A percentile compares a stretch with the other conserved stretches of the same genome.
phyloP scores from a whole-genome alignment of 176 grass and related monocot species.

The Puya raimondii region DNA sequence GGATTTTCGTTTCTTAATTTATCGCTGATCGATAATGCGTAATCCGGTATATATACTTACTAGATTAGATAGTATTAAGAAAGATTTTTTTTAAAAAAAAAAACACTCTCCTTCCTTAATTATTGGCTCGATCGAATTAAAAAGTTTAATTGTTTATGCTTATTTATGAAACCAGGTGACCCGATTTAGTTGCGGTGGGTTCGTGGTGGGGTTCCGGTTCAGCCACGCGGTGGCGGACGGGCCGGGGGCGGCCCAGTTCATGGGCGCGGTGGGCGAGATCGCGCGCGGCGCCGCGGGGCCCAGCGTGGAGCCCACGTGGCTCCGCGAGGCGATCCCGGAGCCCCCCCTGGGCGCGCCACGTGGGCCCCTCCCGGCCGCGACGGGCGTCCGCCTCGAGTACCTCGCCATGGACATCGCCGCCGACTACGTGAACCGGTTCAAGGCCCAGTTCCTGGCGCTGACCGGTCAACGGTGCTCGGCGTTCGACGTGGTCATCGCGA shows the following conservation, averaged over 20 bases:
- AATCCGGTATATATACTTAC: no score
- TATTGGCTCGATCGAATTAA: no score
- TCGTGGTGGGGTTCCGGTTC: slow-evolving; percentile 83
- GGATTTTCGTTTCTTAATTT: no score
- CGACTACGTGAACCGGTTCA: slow-evolving; percentile 68
- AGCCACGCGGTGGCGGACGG: slow-evolving; percentile 71
- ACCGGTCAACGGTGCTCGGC: slow-evolving; percentile 66
- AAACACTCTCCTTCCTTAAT: no score
- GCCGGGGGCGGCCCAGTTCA: slow-evolving; percentile 64
- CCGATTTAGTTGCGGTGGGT: slow-evolving; percentile 53
- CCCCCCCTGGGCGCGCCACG: slow-evolving; percentile 27
- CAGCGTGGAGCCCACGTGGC: slow-evolving; percentile 42
- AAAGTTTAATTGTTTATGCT: no score
- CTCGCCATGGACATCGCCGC: slow-evolving; percentile 66
- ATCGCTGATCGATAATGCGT: no score
- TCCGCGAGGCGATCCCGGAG: slow-evolving; percentile 47
- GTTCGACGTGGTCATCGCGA: slow-evolving; percentile 77
- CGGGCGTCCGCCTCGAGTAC: slow-evolving; percentile 43
- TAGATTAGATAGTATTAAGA: no score
- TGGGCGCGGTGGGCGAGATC: slow-evolving; percentile 50
- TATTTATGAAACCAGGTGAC: no score
- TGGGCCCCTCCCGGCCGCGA: slow-evolving; percentile 35
- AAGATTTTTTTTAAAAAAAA: no score
- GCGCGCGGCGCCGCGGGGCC: slow-evolving; percentile 23
- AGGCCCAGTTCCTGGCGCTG: slow-evolving; percentile 35